phyloP scores from a whole-genome alignment of 371 early-diverging fungal species.

The Rhizopus stolonifer region DNA sequence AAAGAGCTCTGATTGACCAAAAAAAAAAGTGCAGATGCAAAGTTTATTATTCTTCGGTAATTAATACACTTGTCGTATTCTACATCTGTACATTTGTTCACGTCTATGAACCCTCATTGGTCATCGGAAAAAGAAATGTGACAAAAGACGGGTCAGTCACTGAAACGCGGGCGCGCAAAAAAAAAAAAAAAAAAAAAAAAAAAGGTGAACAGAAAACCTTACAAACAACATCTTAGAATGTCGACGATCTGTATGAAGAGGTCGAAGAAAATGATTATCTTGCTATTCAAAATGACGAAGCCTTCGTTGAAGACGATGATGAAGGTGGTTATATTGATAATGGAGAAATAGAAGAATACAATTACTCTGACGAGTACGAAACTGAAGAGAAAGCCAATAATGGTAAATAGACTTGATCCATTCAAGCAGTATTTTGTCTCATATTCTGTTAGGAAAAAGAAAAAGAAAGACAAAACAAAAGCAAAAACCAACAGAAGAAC shows the following conservation, averaged over 20 bases:
- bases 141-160: neutral
- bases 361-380: constrained; percentile 53
- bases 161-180: neutral
- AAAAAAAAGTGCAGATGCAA: no score
- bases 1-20: no score
- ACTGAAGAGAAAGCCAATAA: constrained; percentile 4
- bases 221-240: constrained; percentile 6
- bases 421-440: neutral
- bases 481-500: neutral
- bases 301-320: constrained; percentile 87
- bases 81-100: no score
- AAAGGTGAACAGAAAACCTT: neutral
- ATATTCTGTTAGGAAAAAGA: constrained; percentile 31
- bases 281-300: constrained; percentile 59
- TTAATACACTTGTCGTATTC: no score
- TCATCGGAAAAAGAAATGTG: neutral
- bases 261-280: constrained; percentile 61
- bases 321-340: constrained; percentile 80
- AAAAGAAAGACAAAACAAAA: constrained; percentile 27
- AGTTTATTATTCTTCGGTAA: no score
- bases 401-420: neutral
- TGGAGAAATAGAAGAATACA: constrained; percentile 63
- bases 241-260: constrained; percentile 57
- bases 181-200: constrained; percentile 3
- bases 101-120: no score